phyloP scores from a whole-genome alignment of 75 land plant genomes.

The Selaginella tamariscina region DNA sequence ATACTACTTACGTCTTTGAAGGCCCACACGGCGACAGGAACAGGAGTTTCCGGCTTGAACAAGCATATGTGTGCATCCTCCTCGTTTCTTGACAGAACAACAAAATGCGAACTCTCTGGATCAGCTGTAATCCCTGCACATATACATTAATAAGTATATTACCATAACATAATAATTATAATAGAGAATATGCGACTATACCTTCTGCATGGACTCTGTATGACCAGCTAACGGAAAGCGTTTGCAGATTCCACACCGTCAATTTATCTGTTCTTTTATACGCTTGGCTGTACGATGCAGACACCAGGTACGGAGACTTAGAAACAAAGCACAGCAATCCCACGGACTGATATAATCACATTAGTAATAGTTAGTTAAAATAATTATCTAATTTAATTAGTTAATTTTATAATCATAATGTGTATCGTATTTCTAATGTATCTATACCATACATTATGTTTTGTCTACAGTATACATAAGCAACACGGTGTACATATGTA shows the following conservation, averaged over 20 bases:
- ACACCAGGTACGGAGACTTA: constrained; percentile 50
- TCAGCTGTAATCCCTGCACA: constrained; percentile 46
- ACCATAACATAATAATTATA: not conserved
- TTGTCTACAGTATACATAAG: too few species aligned
- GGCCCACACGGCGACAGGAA: constrained; percentile 53
- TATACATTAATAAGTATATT: not conserved
- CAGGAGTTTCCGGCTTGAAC: constrained; percentile 42
- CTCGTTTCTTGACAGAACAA: constrained; percentile 30
- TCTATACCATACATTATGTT: too few species aligned
- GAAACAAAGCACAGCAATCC: constrained; percentile 46
- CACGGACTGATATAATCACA: not conserved
- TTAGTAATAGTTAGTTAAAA: too few species aligned
- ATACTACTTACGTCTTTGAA: constrained; percentile 54
- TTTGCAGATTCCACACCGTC: constrained; percentile 63
- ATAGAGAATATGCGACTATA: constrained; percentile 2
- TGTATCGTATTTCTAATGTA: too few species aligned
- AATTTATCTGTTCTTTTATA: constrained; percentile 40
- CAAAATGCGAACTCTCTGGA: constrained; percentile 38
- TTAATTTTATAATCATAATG: not conserved
- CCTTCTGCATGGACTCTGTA: constrained; percentile 58
- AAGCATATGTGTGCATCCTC: constrained; percentile 32
- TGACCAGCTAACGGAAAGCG: constrained; percentile 57
- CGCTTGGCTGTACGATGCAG: constrained; percentile 46
- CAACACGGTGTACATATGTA: too few species aligned
- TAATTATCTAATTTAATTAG: not conserved